These are phyloP conservation scores for Edaphochlamys debaryana DNA, from an alignment of 139 green algal species.

Conservation along the genomic window DNA sequence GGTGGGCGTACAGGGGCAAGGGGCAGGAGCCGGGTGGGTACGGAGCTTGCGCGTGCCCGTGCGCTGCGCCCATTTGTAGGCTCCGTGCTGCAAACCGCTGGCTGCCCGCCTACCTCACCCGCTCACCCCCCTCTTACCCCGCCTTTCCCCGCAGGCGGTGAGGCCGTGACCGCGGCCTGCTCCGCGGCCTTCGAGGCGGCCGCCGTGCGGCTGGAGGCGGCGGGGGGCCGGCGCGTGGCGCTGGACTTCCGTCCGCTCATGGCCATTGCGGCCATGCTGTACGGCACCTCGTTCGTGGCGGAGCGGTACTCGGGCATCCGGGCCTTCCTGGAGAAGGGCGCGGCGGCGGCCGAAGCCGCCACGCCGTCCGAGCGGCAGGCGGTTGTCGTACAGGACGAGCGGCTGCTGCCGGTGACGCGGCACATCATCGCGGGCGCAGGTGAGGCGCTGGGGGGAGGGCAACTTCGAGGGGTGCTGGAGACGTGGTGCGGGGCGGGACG, in stretches of 20 bases:
- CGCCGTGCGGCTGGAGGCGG: conserved; percentile 44
- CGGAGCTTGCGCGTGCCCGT: too few relatives aligned
- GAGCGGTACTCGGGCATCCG: conserved; percentile 81
- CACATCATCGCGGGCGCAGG: conserved; percentile 70
- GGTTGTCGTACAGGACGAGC: conserved; percentile 56
- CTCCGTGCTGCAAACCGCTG: too few relatives aligned
- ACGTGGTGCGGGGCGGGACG: too few relatives aligned
- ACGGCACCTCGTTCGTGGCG: conserved; percentile 81
- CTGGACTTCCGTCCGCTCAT: conserved; percentile 79
- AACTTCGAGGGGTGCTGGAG: too few relatives aligned
- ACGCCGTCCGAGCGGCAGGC: not conserved
- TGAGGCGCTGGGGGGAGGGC: too few relatives aligned
- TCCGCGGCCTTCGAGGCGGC: conserved; percentile 58
- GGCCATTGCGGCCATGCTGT: conserved; percentile 71
- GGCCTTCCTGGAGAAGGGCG: conserved; percentile 67
- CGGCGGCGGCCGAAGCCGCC: conserved; percentile 1
- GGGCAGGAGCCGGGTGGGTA: too few relatives aligned
- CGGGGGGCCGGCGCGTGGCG: conserved; percentile 63
- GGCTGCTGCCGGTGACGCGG: conserved; percentile 75
- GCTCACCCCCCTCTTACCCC: too few relatives aligned
- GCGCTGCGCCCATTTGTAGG: too few relatives aligned
- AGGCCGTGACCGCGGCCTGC: conserved; percentile 33
- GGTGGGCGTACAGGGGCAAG: too few relatives aligned
- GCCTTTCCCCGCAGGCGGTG: conserved; percentile 42
- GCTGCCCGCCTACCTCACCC: too few relatives aligned